Conservation (phyloP, 2,329 filamentous ascomycete genomes). For the Colletotrichum musicola region DNA sequence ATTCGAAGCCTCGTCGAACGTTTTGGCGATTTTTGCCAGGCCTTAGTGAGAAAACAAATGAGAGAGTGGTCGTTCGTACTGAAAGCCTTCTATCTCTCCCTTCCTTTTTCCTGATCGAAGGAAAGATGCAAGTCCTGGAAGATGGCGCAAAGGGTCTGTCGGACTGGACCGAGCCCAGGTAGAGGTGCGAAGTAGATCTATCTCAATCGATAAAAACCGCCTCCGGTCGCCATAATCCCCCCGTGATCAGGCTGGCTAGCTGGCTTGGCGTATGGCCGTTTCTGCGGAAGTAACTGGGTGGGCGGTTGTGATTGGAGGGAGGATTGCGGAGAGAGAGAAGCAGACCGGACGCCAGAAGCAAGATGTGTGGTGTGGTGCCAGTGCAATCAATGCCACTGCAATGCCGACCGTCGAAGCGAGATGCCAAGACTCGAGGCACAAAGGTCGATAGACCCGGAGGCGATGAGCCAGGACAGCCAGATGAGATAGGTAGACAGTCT, state of each 20-base stretch:
- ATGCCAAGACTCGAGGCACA: conserved; percentile 34
- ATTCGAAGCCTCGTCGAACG: too few relatives aligned
- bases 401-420: conserved; percentile 18
- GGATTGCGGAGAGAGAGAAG: neutral
- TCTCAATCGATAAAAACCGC: neutral
- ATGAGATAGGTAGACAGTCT: too few relatives aligned
- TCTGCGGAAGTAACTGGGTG: neutral
- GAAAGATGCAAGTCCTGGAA: too few relatives aligned
- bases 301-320: neutral
- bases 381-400: conserved; percentile 29
- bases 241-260: conserved; percentile 12
- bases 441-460: conserved; percentile 7
- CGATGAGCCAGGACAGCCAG: neutral
- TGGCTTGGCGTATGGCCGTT: neutral
- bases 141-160: too few relatives aligned
- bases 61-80: too few relatives aligned
- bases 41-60: too few relatives aligned
- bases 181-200: too few relatives aligned
- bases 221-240: conserved; percentile 2
- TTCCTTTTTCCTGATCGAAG: too few relatives aligned
- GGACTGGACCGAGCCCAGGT: too few relatives aligned
- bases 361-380: too few relatives aligned
- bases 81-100: too few relatives aligned
- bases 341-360: neutral
- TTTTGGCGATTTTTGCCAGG: too few relatives aligned